Percentiles rank a stretch among this genome's conserved stretches.
phyloP scores from a whole-genome alignment of 2,329 filamentous ascomycete genomes.

The Ascochyta clinopodiicola region DNA sequence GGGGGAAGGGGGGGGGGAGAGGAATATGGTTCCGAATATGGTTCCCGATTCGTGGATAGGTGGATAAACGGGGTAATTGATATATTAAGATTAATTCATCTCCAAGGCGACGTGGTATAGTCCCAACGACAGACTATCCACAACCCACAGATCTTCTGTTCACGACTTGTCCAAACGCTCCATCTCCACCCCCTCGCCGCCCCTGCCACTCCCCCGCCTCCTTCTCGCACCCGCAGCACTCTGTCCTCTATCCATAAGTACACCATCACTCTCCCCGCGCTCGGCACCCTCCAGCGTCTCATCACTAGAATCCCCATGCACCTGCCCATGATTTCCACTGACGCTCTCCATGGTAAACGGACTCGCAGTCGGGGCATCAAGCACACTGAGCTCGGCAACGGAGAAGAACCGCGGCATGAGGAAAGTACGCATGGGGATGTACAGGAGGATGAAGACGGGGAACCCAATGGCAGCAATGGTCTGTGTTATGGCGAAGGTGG shows the following conservation, averaged over 20 bases:
- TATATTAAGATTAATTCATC: no score
- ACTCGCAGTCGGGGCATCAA: constrained; percentile 63
- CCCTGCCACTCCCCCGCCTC: not conserved
- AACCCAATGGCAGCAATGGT: constrained; percentile 67
- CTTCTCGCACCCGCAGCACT: not conserved
- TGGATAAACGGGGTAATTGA: no score
- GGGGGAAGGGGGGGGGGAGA: no score
- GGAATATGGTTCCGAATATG: no score
- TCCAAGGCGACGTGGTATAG: no score
- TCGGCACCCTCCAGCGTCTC: constrained; percentile 37
- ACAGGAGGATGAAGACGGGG: constrained; percentile 62
- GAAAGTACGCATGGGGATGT: constrained; percentile 62
- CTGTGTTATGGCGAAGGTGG: constrained; percentile 65
- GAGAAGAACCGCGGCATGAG: constrained; percentile 60
- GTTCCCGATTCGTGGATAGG: no score
- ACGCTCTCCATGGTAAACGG: constrained; percentile 61
- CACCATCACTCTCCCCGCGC: constrained; percentile 27
- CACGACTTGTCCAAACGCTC: not conserved
- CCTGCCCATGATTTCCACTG: constrained; percentile 54
- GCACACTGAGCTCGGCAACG: constrained; percentile 54
- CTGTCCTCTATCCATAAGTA: not conserved
- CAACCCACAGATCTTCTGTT: no score
- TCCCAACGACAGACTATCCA: no score
- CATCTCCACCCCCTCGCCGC: not conserved
- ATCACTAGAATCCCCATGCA: constrained; percentile 3